phyloP scores from a whole-genome alignment of 1,139 yeast genomes.

The Scheffersomyces insectosa region DNA sequence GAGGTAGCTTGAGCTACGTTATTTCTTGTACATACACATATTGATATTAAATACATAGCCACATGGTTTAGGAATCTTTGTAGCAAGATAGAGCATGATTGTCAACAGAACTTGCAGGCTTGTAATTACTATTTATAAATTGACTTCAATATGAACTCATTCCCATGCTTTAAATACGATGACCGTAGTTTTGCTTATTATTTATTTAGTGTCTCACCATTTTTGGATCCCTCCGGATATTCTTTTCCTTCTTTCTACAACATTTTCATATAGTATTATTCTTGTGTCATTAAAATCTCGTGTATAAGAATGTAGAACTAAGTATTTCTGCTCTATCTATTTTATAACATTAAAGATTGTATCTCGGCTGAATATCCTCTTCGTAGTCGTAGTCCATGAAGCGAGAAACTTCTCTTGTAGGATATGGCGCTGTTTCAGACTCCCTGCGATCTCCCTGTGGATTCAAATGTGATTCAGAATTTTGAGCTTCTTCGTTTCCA shows the following conservation, averaged over 20 bases:
- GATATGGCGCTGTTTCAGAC: slow-evolving; percentile 17
- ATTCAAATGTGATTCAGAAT: background rate
- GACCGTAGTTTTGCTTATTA: too few species aligned
- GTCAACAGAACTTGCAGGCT: too few species aligned
- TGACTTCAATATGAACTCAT: too few species aligned
- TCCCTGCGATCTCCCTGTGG: background rate
- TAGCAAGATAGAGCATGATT: background rate
- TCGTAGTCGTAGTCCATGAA: slow-evolving; percentile 9
- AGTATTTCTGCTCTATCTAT: background rate
- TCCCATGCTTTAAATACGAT: too few species aligned
- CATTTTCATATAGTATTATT: too few species aligned
- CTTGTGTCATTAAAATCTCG: too few species aligned
- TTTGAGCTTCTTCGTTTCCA: too few species aligned
- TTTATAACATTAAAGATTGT: background rate
- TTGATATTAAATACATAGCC: background rate
- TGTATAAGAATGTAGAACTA: background rate
- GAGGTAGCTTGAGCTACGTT: too few species aligned
- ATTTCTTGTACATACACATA: background rate
- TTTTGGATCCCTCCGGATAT: too few species aligned
- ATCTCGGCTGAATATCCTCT: background rate
- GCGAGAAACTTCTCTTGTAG: slow-evolving; percentile 23
- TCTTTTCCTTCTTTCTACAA: too few species aligned
- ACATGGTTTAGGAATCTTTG: background rate
- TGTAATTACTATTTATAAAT: too few species aligned
- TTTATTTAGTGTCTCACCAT: too few species aligned